A percentile compares a stretch with the other conserved stretches of the same genome.
Conservation (phyloP, 139 green algal species). For the Gonium pectorale region DNA sequence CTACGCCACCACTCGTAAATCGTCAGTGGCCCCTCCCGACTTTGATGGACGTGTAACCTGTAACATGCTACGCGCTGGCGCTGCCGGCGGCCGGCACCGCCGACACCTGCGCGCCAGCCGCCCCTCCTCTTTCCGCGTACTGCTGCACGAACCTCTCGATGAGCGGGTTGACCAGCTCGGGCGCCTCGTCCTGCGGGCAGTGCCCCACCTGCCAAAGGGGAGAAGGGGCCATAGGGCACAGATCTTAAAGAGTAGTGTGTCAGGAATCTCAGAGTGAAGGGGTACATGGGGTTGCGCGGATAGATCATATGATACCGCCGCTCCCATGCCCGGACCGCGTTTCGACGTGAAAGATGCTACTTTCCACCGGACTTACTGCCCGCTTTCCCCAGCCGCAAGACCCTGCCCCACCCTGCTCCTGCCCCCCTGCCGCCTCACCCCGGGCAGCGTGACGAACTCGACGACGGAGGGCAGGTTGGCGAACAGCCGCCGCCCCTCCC, state of each 20-base stretch:
- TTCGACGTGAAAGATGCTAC: too few species aligned
- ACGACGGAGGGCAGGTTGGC: conserved; percentile 64
- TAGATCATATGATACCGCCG: too few species aligned
- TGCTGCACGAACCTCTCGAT: conserved; percentile 80
- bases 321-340: too few species aligned
- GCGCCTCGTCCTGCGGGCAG: conserved; percentile 56
- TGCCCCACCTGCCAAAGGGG: not conserved
- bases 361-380: too few species aligned
- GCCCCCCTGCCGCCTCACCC: conserved; percentile 46
- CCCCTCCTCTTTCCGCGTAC: not conserved
- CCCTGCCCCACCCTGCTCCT: not conserved
- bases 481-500: conserved; percentile 77
- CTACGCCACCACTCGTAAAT: too few species aligned
- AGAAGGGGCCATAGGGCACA: not conserved
- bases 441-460: conserved; percentile 89
- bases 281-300: too few species aligned
- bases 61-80: too few species aligned
- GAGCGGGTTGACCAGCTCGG: conserved; percentile 92
- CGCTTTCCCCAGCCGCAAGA: not conserved
- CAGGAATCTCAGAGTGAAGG: too few species aligned
- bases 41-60: too few species aligned
- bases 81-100: not conserved
- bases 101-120: not conserved
- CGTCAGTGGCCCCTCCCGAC: too few species aligned
- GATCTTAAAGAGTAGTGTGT: too few species aligned